Base-by-base conservation (phyloP, 2,329 filamentous ascomycete genomes). In the Xylaria sp. region DNA sequence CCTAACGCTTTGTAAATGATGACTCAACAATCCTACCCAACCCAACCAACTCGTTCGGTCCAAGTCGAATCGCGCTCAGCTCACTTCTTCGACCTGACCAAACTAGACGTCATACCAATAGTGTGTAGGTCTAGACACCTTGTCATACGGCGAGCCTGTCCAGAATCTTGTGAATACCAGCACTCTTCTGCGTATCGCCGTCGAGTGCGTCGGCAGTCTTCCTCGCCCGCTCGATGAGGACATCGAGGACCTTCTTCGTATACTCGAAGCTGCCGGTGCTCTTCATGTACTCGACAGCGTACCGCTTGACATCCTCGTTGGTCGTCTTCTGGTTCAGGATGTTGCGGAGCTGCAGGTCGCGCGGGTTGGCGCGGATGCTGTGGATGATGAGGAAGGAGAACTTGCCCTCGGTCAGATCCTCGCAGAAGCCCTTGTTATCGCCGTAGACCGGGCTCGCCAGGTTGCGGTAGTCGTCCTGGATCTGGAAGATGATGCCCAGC, bases 371-470 rank as follows among this genome's bases (percentile, higher is more conserved):
- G 68, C 93, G 92, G 73, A 98, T 97, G 78, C 92, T 91, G 82
- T 98, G 95, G 75, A 98, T 97, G 75, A 98, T 90, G 46, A 94
- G 94, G 78, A 97, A 97, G 30, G 91, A 95, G 83, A 97, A 97
- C 85, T 98, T 98, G 71, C 95, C 95, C 82, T 98, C 96, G 0
- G 94, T 97, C 74, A 98, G 82, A 80, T 98, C 96, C 83, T 98
- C 95, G 80, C 93, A 97, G 73, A 97, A 87, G 58, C 95, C 96
- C 83, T 98, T 98, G 80, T 97, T 95, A 71, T 91, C 85, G 43
- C 90, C 90, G 83, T 97, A 97, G 76, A 90, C 85, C n/a, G 82
- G 83, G 20, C 85, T 88, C 34, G 86, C 87, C 50, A 99, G 89
- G 79, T 98, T 98, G 80, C 94, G 89, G 82, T 97, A 97, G 85